phyloP scores from a whole-genome alignment of 192 early-diverging fungal genomes.

The Allomyces javanicus region DNA sequence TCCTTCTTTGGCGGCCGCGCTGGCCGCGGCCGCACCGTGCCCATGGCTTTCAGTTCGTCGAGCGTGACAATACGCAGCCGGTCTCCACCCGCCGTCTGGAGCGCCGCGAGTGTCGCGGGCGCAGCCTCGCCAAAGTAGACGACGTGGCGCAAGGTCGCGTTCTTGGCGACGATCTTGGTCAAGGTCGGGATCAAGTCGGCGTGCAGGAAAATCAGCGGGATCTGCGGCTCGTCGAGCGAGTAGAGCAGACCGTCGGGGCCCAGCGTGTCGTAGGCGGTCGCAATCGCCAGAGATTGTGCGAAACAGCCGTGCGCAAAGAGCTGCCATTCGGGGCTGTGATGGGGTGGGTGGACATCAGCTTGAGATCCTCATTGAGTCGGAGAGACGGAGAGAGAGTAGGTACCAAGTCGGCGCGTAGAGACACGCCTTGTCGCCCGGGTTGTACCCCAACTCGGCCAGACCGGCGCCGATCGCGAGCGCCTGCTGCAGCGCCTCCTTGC shows the following conservation, averaged over 20 bases:
- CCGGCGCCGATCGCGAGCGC: constrained; percentile 46
- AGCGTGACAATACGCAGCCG: neutral
- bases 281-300: constrained; percentile 51
- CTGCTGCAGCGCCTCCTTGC: constrained; percentile 37
- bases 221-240: constrained; percentile 64
- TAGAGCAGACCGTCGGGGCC: constrained; percentile 65
- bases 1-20: constrained; percentile 11
- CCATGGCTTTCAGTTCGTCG: neutral
- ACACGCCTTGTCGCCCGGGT: constrained; percentile 23
- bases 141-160: constrained; percentile 39
- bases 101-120: neutral
- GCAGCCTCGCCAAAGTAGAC: constrained; percentile 46
- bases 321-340: neutral
- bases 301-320: constrained; percentile 24
- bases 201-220: constrained; percentile 48
- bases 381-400: no score
- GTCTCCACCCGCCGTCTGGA: neutral
- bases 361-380: no score
- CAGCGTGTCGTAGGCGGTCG: constrained; percentile 67
- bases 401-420: constrained; percentile 44
- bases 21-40: neutral
- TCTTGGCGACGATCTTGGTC: constrained; percentile 31
- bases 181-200: constrained; percentile 48
- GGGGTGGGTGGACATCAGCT: no score
- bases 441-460: constrained; percentile 40